Conservation (phyloP, 1,284 basidiomycete genomes). For the Testicularia cyperi region DNA sequence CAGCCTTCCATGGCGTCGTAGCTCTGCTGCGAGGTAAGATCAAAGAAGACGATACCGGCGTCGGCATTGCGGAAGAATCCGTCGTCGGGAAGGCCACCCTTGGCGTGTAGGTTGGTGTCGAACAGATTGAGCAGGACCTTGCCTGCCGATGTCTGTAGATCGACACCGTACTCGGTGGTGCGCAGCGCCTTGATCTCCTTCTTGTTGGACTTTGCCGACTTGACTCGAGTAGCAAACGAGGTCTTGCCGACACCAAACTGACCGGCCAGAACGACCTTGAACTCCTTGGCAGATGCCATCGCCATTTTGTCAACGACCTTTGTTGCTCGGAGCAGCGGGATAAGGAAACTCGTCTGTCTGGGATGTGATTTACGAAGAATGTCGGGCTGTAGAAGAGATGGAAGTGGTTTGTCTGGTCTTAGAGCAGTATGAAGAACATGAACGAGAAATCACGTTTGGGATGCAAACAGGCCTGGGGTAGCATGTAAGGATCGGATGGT, state of each 20-base stretch:
- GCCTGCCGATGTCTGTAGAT: slow-evolving; percentile 32
- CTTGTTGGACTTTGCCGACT: slow-evolving; percentile 19
- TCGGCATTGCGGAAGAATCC: slow-evolving; percentile 40
- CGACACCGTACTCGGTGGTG: slow-evolving; percentile 30
- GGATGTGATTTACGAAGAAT: too few relatives aligned
- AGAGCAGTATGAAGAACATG: too few relatives aligned
- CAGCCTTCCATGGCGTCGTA: slow-evolving; percentile 37
- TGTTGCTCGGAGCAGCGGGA: too few relatives aligned
- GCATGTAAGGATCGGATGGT: too few relatives aligned
- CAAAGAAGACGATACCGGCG: slow-evolving; percentile 33
- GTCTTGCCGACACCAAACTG: slow-evolving; percentile 38
- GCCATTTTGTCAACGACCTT: too few relatives aligned
- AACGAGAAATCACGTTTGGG: too few relatives aligned
- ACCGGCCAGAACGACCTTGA: slow-evolving; percentile 38
- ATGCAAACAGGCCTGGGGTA: too few relatives aligned
- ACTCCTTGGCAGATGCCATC: slow-evolving; percentile 28
- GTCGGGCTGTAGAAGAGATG: too few relatives aligned
- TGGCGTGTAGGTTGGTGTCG: slow-evolving; percentile 39
- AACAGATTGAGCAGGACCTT: slow-evolving; percentile 30
- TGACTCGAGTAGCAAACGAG: slow-evolving; percentile 35
- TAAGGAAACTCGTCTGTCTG: too few relatives aligned
- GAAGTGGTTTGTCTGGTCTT: too few relatives aligned
- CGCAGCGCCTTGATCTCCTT: slow-evolving; percentile 43
- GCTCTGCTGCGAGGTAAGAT: slow-evolving; percentile 23
- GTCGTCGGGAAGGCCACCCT: slow-evolving; percentile 36